phyloP scores from a whole-genome alignment of 257 asterid genomes.

The Solanum phureja region DNA sequence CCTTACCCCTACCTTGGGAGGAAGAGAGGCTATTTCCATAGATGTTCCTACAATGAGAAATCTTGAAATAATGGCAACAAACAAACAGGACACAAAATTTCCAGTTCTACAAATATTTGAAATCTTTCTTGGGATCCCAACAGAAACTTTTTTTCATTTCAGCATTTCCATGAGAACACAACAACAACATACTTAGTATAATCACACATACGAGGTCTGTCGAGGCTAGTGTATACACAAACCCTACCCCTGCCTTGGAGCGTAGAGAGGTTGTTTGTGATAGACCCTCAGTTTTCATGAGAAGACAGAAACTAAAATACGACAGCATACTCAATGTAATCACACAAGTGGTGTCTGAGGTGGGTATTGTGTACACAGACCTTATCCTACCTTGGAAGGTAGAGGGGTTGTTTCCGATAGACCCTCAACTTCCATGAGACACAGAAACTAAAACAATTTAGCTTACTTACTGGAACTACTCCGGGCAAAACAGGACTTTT shows the following conservation, averaged over 20 bases:
- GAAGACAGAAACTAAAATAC: background rate
- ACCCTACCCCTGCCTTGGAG: background rate
- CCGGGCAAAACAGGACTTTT: conserved; percentile 43
- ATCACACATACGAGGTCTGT: too few species aligned
- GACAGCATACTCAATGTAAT: background rate
- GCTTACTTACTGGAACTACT: conserved; percentile 29
- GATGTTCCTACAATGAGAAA: background rate
- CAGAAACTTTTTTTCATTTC: background rate
- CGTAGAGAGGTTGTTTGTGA: background rate
- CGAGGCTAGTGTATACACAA: background rate
- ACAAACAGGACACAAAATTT: background rate
- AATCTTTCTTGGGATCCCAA: background rate
- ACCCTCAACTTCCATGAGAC: background rate
- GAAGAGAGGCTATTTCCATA: background rate
- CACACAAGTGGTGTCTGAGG: background rate
- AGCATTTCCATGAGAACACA: background rate
- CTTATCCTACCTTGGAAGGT: background rate
- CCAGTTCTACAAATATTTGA: background rate
- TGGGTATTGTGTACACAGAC: background rate
- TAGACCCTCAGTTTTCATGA: background rate
- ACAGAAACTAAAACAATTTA: background rate
- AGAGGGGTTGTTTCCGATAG: background rate
- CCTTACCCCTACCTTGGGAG: background rate
- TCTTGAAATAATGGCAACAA: background rate
- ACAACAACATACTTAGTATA: background rate